Evolutionary conservation across 345 rosid species (phyloP).

Genomic region (Aegle marmelos): DNA sequence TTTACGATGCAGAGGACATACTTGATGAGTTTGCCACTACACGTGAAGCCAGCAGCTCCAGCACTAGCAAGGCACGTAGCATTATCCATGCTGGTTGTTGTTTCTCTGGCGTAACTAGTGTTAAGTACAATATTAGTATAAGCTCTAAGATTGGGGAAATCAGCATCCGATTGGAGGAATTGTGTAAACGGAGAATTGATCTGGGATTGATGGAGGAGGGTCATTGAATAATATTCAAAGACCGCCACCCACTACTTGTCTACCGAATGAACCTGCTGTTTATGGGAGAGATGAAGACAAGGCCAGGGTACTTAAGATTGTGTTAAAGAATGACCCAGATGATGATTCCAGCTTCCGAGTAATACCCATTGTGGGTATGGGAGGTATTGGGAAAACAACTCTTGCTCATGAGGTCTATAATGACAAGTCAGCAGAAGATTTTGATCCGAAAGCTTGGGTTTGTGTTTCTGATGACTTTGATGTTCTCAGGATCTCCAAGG

Average conservation of each 20-base stretch:
- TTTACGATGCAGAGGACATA: no score
- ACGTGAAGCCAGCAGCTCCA: not conserved
- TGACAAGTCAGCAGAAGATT: not conserved
- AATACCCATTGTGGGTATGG: conserved; percentile 19
- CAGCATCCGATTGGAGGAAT: not conserved
- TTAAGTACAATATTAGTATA: not conserved
- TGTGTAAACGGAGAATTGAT: not conserved
- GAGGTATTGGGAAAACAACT: conserved; percentile 23
- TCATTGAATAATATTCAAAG: not conserved
- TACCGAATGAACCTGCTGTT: not conserved
- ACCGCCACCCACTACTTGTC: not conserved
- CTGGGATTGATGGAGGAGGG: not conserved
- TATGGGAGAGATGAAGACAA: conserved; percentile 2
- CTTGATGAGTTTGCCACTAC: no score
- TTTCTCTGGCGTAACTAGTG: not conserved
- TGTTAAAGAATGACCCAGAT: not conserved
- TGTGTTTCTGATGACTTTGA: conserved; percentile 21
- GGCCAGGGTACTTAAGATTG: not conserved
- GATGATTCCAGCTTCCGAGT: not conserved
- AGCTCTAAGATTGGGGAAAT: not conserved
- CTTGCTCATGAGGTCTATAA: conserved; percentile 16
- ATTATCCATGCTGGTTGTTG: not conserved
- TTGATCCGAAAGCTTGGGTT: conserved; percentile 15
- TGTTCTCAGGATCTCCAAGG: conserved; percentile 8
- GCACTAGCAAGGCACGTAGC: not conserved